Evolutionary conservation across 2,329 filamentous ascomycete species (phyloP).

Genomic region (Diaporthe caulivora): DNA sequence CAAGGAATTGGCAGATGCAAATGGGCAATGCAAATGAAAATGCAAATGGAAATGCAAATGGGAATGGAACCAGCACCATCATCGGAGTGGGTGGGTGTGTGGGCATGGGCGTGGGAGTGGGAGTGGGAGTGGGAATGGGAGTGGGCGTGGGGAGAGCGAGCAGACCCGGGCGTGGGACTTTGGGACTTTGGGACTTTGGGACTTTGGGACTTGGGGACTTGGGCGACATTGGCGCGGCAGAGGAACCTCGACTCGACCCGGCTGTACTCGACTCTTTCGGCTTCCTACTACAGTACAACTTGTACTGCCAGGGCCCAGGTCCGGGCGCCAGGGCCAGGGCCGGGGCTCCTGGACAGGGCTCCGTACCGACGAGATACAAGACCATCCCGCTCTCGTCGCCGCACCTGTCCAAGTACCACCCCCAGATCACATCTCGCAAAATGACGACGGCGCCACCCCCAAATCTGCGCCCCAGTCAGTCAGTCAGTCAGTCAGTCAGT

Average conservation of each 20-base stretch:
- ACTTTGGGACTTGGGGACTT: neutral
- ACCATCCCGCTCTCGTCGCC: neutral
- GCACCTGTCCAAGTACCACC: slow-evolving; percentile 32
- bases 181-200: neutral
- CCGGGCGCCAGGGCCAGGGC: slow-evolving; percentile 22
- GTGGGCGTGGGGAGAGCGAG: neutral
- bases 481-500: no score
- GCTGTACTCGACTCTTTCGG: slow-evolving; percentile 22
- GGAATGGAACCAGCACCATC: slow-evolving; percentile 26
- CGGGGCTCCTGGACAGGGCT: neutral
- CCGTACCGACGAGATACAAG: slow-evolving; percentile 14
- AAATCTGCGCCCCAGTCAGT: no score
- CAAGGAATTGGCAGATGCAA: slow-evolving; percentile 32
- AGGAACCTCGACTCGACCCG: slow-evolving; percentile 23
- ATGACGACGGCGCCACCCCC: slow-evolving; percentile 24
- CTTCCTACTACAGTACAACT: neutral
- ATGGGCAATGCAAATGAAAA: slow-evolving; percentile 31
- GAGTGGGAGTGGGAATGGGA: neutral
- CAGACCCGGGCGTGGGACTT: slow-evolving; percentile 8
- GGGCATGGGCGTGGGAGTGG: neutral
- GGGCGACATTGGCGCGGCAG: neutral
- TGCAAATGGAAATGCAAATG: slow-evolving; percentile 29
- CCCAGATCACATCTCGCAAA: slow-evolving; percentile 33
- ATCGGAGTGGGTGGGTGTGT: slow-evolving; percentile 27
- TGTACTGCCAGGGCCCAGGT: neutral